Evolutionary conservation across 306 rosid species (phyloP).

Genomic region (Ziziphus jujuba): DNA sequence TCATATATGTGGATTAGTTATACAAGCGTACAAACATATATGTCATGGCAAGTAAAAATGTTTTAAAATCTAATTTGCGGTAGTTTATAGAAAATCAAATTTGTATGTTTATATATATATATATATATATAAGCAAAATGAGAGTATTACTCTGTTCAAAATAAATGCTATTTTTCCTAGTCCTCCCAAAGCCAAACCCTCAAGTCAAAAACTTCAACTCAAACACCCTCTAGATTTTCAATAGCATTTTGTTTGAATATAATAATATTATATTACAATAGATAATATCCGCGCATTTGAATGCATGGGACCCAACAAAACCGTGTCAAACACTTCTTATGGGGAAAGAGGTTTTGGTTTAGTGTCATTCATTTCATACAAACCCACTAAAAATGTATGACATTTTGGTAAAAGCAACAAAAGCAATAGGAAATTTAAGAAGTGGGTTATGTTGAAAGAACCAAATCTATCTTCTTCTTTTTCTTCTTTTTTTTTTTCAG

Average conservation of each 20-base stretch:
- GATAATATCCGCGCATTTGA: background rate
- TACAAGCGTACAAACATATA: too few relatives aligned
- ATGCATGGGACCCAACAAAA: conserved; percentile 12
- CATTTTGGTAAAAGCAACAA: background rate
- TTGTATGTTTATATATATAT: too few relatives aligned
- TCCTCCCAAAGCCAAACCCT: background rate
- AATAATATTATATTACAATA: background rate
- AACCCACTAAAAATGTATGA: conserved; percentile 6
- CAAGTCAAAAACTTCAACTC: conserved; percentile 14
- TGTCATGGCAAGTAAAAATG: too few relatives aligned
- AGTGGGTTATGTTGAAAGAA: conserved; percentile 15
- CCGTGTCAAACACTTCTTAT: conserved; percentile 38
- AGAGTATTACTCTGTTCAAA: too few relatives aligned
- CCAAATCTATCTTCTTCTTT: conserved; percentile 21
- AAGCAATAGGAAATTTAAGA: background rate
- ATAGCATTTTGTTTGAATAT: background rate
- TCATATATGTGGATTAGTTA: too few relatives aligned
- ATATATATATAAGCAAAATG: background rate
- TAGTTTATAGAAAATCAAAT: background rate
- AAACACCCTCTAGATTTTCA: background rate
- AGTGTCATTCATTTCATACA: background rate
- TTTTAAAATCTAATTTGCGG: too few relatives aligned
- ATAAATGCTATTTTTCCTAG: background rate
- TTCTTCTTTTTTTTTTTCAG: conserved; percentile 9
- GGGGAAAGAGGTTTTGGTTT: conserved; percentile 18